A percentile compares a stretch with the other conserved stretches of the same genome.
These are phyloP conservation scores for Xylariales sp. DNA, from an alignment of 2,329 filamentous ascomycete genomes.

Conservation along the genomic window DNA sequence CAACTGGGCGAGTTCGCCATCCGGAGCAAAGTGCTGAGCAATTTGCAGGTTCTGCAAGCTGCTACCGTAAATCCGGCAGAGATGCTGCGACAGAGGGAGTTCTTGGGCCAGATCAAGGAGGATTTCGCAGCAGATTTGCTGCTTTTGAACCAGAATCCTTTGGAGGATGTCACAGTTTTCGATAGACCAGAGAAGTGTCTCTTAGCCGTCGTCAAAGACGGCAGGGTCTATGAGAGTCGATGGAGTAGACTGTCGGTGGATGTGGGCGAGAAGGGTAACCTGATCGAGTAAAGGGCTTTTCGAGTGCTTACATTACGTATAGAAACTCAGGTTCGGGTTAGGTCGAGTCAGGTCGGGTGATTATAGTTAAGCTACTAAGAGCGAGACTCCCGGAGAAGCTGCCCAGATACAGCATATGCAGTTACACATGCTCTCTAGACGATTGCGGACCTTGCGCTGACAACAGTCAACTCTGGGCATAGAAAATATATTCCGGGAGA, in stretches of 20 bases:
- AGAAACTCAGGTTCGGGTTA: too few relatives aligned
- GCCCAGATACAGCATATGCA: too few relatives aligned
- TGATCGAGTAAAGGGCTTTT: too few relatives aligned
- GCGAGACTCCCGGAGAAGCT: too few relatives aligned
- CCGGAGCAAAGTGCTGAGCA: slow-evolving; percentile 19
- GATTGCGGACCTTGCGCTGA: too few relatives aligned
- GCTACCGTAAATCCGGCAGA: slow-evolving; percentile 44
- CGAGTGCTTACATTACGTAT: too few relatives aligned
- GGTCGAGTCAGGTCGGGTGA: too few relatives aligned
- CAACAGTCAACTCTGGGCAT: too few relatives aligned
- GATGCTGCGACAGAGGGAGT: slow-evolving; percentile 40
- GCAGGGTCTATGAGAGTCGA: slow-evolving; percentile 32
- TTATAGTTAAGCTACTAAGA: too few relatives aligned
- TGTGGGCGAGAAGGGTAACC: too few relatives aligned
- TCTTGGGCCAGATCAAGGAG: slow-evolving; percentile 44
- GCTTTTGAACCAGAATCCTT: slow-evolving; percentile 46
- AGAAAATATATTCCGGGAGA: too few relatives aligned
- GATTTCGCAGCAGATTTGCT: slow-evolving; percentile 51
- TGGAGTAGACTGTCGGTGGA: slow-evolving; percentile 7
- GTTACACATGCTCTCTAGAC: too few relatives aligned
- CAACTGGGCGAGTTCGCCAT: slow-evolving; percentile 30
- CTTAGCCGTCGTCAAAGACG: slow-evolving; percentile 50
- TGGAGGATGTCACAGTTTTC: slow-evolving; percentile 50
- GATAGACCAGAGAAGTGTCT: slow-evolving; percentile 42
- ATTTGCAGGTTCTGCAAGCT: slow-evolving; percentile 21